phyloP scores from a whole-genome alignment of 164 flowering plant species.

The Echeveria elegans region DNA sequence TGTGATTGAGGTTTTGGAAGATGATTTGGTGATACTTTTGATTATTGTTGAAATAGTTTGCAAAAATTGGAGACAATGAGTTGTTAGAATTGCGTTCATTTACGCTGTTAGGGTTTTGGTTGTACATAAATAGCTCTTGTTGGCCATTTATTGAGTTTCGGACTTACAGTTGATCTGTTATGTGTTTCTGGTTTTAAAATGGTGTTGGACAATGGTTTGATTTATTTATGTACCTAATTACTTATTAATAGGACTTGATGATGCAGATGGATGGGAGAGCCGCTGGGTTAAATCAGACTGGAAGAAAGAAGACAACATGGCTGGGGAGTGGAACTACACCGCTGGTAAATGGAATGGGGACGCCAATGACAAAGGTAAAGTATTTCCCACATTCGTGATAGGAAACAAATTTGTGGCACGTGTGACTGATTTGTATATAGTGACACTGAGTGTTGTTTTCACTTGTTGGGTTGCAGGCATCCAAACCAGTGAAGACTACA shows the following conservation, averaged over 20 bases:
- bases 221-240: not conserved
- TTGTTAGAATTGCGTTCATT: too few species aligned
- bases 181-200: too few species aligned
- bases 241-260: not conserved
- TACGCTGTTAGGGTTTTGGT: too few species aligned
- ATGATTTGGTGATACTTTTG: too few species aligned
- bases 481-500: slow-evolving; percentile 88
- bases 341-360: slow-evolving; percentile 89
- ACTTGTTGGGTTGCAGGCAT: slow-evolving; percentile 40
- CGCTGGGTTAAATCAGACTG: slow-evolving; percentile 94
- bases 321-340: slow-evolving; percentile 91
- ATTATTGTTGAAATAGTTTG: too few species aligned
- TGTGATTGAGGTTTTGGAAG: too few species aligned
- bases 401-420: too few species aligned
- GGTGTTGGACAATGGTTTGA: not conserved
- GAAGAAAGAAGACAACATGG: slow-evolving; percentile 84
- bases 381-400: not conserved
- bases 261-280: slow-evolving; percentile 80
- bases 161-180: too few species aligned
- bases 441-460: not conserved
- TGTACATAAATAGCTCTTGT: too few species aligned
- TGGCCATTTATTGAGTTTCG: too few species aligned
- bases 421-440: not conserved
- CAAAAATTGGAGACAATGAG: too few species aligned
- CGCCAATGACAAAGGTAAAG: slow-evolving; percentile 80